Evolutionary conservation across 305 asterid genomes (phyloP).

Genomic region (Fraxinus angustifolia): DNA sequence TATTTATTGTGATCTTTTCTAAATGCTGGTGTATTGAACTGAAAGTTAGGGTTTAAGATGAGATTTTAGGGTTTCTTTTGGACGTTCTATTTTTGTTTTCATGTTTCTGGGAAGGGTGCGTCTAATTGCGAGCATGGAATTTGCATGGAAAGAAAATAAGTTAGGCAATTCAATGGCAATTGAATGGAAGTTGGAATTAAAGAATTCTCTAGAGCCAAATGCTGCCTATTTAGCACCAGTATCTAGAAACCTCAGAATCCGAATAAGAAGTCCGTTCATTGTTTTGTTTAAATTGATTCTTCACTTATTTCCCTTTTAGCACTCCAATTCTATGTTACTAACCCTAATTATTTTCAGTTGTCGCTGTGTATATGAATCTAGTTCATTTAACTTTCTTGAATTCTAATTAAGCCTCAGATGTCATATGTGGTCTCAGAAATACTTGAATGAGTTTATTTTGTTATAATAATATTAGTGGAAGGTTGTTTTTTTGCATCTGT

Average conservation of each 20-base stretch:
- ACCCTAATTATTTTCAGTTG: background rate
- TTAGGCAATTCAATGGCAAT: background rate
- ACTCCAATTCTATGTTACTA: background rate
- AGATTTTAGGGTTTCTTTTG: background rate
- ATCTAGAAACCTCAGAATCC: background rate
- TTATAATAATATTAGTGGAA: background rate
- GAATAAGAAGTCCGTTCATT: conserved; percentile 12
- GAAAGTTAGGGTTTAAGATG: background rate
- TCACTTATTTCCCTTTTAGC: background rate
- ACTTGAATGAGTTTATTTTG: background rate
- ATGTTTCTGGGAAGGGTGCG: background rate
- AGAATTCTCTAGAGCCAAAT: background rate
- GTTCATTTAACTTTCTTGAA: background rate
- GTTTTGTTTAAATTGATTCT: background rate
- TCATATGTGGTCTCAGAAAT: background rate
- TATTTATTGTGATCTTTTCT: background rate
- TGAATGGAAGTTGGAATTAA: background rate
- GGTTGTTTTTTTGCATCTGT: background rate
- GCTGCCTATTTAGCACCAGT: background rate
- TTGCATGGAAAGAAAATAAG: too few species aligned
- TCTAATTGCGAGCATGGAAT: too few species aligned
- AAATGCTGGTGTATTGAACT: background rate
- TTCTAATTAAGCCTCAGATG: background rate
- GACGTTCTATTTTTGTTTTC: background rate
- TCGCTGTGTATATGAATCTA: background rate